Base-by-base conservation (phyloP, 768 basidiomycete species). In the Pilatotrama ljubarskyi region DNA sequence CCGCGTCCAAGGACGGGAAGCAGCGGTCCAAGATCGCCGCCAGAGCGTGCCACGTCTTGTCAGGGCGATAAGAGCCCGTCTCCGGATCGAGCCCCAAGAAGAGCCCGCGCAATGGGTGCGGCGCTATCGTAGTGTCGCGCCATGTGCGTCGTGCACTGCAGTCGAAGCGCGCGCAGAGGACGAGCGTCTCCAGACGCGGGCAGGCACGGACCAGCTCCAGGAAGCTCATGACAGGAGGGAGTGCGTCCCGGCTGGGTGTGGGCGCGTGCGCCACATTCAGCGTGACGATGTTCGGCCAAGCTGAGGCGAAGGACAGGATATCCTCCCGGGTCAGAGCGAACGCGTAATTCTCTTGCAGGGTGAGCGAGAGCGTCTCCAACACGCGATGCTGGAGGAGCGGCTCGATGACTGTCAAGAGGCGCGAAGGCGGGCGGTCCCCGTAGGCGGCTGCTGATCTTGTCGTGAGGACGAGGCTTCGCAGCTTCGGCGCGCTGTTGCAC, bases 231-330 rank as follows among this genome's bases (percentile, higher is more conserved):
- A 57, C 35, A 13, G 55, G 24, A 1, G 55, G 47, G 2, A 47
- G 47, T 11, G 25, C 37, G 3, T 57, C 55, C 1, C 25, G 2
- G 24, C 11, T 50, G 46, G 5, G 25, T 2, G 46, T 48, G 17
- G 55, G 55, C 18, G 55, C 55, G 26, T 57, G 55, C 5, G 47
- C 55, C n/a, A 57, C 47, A 17, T n/a, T 29, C 18, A 57, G 47
- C 1, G 25, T 41, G 11, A 47, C 26, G 17, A 57, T 26, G 25
- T 50, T 49, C 7, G 47, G 55, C 55, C 55, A 57, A 8, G 47
- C 55, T 2, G 38, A 32, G 5, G 47, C 13, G 17, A 57, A 49
- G 0, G 47, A 38, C 25, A 57, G 55, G 15, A 57, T 49, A 24
- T 57, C 55, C n/a, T 49, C 47, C 15, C 55, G 47, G 3, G 55